Evolutionary conservation across 75 land plant genomes (phyloP).

Genomic region (Pinus albicaulis): DNA sequence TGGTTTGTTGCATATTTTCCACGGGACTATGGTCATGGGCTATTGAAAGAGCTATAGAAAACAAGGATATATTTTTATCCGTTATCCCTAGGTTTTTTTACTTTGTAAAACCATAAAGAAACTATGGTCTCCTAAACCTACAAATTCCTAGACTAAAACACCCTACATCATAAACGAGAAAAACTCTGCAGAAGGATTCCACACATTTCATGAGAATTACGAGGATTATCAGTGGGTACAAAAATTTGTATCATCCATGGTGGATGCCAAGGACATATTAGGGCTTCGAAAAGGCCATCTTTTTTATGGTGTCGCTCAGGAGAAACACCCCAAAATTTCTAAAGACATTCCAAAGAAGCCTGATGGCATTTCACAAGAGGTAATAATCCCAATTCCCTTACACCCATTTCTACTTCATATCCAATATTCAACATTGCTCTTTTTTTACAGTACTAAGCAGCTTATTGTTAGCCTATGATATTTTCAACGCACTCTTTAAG

Average conservation of each 20-base stretch:
- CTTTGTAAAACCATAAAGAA: too few relatives aligned
- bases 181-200: too few relatives aligned
- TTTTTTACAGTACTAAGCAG: neutral
- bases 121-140: too few relatives aligned
- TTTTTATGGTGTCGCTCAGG: conserved; percentile 14
- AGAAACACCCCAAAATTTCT: conserved; percentile 70
- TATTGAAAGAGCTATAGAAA: too few relatives aligned
- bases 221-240: neutral
- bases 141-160: too few relatives aligned
- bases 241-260: neutral
- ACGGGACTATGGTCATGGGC: too few relatives aligned
- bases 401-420: neutral
- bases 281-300: conserved; percentile 67
- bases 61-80: too few relatives aligned
- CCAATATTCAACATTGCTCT: neutral
- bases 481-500: neutral
- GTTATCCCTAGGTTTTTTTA: too few relatives aligned
- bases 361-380: conserved; percentile 96
- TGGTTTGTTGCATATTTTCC: too few relatives aligned
- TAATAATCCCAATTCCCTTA: neutral
- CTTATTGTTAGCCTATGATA: neutral
- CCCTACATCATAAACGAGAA: too few relatives aligned
- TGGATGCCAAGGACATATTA: conserved; percentile 97
- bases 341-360: conserved; percentile 88
- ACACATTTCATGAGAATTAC: too few relatives aligned